A percentile compares a stretch with the other conserved stretches of the same genome.
These are phyloP conservation scores for Wickerhamiella dianesei DNA, from an alignment of 805 yeast species.

Conservation along the genomic window DNA sequence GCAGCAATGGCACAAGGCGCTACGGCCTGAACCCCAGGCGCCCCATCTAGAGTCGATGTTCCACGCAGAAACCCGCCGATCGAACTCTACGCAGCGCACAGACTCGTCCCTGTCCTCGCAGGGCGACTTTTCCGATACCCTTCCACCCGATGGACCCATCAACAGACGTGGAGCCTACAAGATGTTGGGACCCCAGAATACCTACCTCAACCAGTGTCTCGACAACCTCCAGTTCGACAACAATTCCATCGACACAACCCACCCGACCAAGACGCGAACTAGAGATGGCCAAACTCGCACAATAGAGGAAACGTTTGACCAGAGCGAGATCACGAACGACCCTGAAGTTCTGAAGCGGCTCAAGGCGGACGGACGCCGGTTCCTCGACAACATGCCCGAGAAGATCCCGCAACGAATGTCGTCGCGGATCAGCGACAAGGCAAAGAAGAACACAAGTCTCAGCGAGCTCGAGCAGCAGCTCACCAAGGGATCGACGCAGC, in stretches of 20 bases:
- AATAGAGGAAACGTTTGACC: neutral
- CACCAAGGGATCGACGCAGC: neutral
- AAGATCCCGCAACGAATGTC: neutral
- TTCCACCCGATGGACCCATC: neutral
- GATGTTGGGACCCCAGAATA: neutral
- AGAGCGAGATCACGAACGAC: neutral
- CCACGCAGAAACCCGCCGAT: neutral
- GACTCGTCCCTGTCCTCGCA: neutral
- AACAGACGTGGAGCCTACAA: neutral
- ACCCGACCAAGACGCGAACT: too few species aligned
- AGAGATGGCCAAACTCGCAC: too few species aligned
- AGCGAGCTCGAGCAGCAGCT: neutral
- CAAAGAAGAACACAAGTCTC: neutral
- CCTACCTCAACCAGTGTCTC: neutral
- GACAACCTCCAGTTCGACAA: too few species aligned
- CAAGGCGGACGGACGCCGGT: neutral
- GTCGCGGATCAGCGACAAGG: neutral
- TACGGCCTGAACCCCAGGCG: neutral
- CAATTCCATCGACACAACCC: too few species aligned
- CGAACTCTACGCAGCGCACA: neutral
- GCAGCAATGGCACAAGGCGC: conserved; percentile 15
- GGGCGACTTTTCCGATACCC: neutral
- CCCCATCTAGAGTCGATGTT: neutral
- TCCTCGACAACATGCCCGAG: neutral
- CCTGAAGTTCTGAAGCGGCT: neutral